Percentiles rank a stretch among this genome's conserved stretches.
Evolutionary conservation across 306 rosid genomes (phyloP).

Genomic region (Prunus mira): DNA sequence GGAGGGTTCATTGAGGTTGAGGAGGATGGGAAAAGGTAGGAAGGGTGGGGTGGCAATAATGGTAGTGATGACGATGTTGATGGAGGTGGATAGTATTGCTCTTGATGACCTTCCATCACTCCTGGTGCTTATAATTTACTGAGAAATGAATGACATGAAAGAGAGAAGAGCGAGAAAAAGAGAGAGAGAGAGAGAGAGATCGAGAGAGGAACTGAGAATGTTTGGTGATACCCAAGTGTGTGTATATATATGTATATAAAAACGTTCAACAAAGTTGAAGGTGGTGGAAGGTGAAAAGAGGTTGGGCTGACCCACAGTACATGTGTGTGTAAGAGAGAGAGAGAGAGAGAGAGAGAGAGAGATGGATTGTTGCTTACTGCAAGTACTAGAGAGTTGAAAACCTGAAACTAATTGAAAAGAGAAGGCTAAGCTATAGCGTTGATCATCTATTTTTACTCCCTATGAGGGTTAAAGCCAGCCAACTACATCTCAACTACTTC

Average conservation of each 20-base stretch:
- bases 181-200: not conserved
- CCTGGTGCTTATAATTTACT: not conserved
- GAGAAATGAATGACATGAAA: not conserved
- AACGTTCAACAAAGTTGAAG: not conserved
- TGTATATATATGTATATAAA: conserved; percentile 27
- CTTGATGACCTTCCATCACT: conserved; percentile 45
- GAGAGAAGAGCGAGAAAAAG: not conserved
- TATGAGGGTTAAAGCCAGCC: conserved; percentile 10
- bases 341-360: conserved; percentile 15
- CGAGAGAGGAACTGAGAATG: conserved; percentile 35
- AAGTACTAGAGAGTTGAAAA: not conserved
- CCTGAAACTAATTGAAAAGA: not conserved
- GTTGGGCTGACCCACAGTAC: conserved; percentile 46
- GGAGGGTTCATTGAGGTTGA: not conserved
- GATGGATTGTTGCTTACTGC: not conserved
- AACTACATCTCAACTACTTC: conserved; percentile 43
- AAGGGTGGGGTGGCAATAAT: conserved; percentile 21
- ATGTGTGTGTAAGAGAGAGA: conserved; percentile 24
- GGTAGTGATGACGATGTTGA: conserved; percentile 14
- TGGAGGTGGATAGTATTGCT: conserved; percentile 16
- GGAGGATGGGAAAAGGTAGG: conserved; percentile 34
- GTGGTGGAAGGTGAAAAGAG: conserved; percentile 59
- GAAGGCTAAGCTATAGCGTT: not conserved
- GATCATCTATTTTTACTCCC: not conserved
- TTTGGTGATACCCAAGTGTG: not conserved